A percentile compares a stretch with the other conserved stretches of the same genome.
Conservation (phyloP, 2,329 filamentous ascomycete genomes). For the Fusarium chlamydosporum region DNA sequence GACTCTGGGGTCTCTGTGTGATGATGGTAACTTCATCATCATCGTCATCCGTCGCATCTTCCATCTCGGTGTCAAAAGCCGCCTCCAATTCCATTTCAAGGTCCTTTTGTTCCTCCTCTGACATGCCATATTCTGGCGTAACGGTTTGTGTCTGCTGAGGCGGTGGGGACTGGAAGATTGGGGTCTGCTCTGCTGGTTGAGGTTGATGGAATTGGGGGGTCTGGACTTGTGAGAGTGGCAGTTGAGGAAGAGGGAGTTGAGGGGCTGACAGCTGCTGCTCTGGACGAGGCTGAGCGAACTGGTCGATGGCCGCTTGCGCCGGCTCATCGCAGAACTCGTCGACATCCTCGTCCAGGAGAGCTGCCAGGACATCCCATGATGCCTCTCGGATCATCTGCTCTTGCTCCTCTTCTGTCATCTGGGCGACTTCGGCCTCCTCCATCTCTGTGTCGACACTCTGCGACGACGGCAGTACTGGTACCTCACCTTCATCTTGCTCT, state of each 20-base stretch:
- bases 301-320: not conserved
- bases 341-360: not conserved
- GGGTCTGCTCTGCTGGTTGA: not conserved
- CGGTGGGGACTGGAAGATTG: not conserved
- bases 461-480: slow-evolving; percentile 1
- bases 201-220: not conserved
- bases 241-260: not conserved
- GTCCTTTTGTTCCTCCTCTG: not conserved
- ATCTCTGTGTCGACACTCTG: not conserved
- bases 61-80: slow-evolving; percentile 1
- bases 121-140: not conserved
- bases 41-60: not conserved
- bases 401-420: not conserved
- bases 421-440: not conserved
- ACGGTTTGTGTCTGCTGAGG: not conserved
- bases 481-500: slow-evolving; percentile 2
- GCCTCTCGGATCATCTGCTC: not conserved
- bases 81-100: slow-evolving; percentile 3
- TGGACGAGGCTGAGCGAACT: not conserved
- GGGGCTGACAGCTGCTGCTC: not conserved
- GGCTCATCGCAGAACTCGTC: not conserved
- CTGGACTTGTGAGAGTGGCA: not conserved
- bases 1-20: too few species aligned
- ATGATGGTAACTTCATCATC: too few species aligned
- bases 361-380: not conserved